Percentiles rank a stretch among this genome's conserved stretches.
Conservation (phyloP, 345 rosid species). For the Eucalyptus leucophloia region DNA sequence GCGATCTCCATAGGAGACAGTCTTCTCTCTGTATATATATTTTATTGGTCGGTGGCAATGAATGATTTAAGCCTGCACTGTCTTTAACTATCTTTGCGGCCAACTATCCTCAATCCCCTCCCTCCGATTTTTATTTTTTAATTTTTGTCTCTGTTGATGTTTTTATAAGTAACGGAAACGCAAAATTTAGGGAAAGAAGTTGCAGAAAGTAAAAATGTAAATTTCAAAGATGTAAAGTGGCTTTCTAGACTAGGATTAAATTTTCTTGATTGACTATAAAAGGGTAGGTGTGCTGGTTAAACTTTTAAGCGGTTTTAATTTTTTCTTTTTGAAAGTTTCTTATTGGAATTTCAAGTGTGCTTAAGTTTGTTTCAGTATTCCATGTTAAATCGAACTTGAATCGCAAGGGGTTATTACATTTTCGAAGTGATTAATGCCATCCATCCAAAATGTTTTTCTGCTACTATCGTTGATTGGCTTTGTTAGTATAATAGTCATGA, state of each 20-base stretch:
- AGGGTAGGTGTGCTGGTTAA: background rate
- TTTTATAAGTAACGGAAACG: background rate
- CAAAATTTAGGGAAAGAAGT: background rate
- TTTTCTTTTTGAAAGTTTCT: background rate
- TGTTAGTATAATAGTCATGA: no score
- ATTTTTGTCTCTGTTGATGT: background rate
- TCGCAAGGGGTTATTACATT: background rate
- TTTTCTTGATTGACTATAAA: background rate
- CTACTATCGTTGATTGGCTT: no score
- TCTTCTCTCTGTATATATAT: background rate
- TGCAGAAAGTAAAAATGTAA: background rate
- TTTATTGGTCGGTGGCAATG: background rate
- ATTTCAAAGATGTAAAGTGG: background rate
- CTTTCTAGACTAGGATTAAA: background rate
- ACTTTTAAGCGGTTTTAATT: background rate
- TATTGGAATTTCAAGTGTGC: background rate
- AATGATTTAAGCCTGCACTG: background rate
- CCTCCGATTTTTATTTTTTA: no score
- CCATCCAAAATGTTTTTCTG: no score
- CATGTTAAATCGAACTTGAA: background rate
- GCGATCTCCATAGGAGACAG: background rate
- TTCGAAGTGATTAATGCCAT: no score
- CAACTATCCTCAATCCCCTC: no score
- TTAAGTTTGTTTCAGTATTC: background rate
- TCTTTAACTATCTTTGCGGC: background rate